A percentile compares a stretch with the other conserved stretches of the same genome.
These are phyloP conservation scores for Daldinia bambusicola DNA, from an alignment of 495 filamentous ascomycete genomes.

Conservation along the genomic window DNA sequence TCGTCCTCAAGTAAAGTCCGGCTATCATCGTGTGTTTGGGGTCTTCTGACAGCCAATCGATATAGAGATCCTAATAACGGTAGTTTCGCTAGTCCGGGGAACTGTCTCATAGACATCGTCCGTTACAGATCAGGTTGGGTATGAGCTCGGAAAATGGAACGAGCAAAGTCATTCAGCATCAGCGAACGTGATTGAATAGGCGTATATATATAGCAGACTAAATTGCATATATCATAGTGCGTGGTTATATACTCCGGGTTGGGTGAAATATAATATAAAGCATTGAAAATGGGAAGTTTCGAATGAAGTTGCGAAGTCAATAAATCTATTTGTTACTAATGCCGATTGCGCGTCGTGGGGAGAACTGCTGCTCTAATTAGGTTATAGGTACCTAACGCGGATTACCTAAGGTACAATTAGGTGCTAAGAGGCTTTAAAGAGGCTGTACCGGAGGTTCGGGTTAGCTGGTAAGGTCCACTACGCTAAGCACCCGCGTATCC, in stretches of 20 bases:
- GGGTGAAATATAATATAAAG: not conserved
- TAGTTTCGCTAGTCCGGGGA: slow-evolving; percentile 8
- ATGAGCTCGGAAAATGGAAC: not conserved
- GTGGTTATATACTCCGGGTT: not conserved
- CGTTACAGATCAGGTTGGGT: not conserved
- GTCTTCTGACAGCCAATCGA: not conserved
- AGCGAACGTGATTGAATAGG: no score
- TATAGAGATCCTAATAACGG: slow-evolving; percentile 31
- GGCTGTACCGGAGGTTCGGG: not conserved
- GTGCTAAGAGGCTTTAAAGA: not conserved
- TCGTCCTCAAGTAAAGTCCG: slow-evolving; percentile 45
- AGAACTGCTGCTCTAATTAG: not conserved
- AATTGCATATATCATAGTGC: not conserved
- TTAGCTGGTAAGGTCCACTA: slow-evolving; percentile 3
- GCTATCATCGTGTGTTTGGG: slow-evolving; percentile 30
- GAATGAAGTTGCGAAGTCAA: slow-evolving; percentile 3
- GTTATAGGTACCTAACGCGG: slow-evolving; percentile 8
- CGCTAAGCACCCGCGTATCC: slow-evolving; percentile 5
- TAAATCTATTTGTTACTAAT: not conserved
- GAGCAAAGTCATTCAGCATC: not conserved
- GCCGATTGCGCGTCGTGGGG: not conserved
- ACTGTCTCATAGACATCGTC: slow-evolving; percentile 26
- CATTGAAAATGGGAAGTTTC: not conserved
- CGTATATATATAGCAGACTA: no score
- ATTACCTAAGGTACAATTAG: not conserved